phyloP scores from a whole-genome alignment of 78 protist genomes.

The Tieghemostelium lacteum region DNA sequence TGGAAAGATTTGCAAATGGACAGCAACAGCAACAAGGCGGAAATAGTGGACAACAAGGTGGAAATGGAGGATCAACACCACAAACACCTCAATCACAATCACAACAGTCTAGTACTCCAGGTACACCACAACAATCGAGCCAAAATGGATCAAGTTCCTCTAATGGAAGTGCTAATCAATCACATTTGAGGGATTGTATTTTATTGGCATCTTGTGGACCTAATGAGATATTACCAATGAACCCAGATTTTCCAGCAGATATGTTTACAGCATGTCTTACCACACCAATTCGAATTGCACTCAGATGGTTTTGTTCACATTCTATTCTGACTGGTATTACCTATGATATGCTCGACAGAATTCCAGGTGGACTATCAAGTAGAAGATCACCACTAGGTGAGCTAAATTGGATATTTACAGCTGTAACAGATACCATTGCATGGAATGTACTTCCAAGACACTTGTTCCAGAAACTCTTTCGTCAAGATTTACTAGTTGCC shows the following conservation, averaged over 20 bases:
- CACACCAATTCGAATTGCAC: conserved; percentile 96
- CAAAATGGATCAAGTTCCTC: too few species aligned
- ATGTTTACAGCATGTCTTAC: conserved; percentile 98
- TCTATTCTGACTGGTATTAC: conserved; percentile 80
- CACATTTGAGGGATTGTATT: conserved; percentile 84
- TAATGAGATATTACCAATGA: conserved; percentile 92
- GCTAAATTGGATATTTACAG: conserved; percentile 98
- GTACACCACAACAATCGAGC: neutral
- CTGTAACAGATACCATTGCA: conserved; percentile 99
- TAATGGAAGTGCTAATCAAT: too few species aligned
- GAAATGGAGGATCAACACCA: neutral
- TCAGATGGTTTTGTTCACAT: conserved; percentile 84
- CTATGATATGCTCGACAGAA: conserved; percentile 71
- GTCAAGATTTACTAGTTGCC: conserved; percentile 97
- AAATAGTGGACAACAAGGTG: neutral
- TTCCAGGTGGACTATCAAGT: conserved; percentile 90
- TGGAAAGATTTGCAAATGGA: conserved; percentile 35
- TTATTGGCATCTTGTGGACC: conserved; percentile 96
- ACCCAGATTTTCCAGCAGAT: conserved; percentile 97
- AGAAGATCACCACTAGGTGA: conserved; percentile 96
- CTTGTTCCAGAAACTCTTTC: conserved; percentile 93
- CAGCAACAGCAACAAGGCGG: neutral
- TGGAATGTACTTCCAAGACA: conserved; percentile 94
- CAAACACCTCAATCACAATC: neutral
- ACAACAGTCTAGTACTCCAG: neutral